Percentiles rank a stretch among this genome's conserved stretches.
These are phyloP conservation scores for Pseudopithomyces chartarum DNA, from an alignment of 2,329 filamentous ascomycete species.

Conservation along the genomic window DNA sequence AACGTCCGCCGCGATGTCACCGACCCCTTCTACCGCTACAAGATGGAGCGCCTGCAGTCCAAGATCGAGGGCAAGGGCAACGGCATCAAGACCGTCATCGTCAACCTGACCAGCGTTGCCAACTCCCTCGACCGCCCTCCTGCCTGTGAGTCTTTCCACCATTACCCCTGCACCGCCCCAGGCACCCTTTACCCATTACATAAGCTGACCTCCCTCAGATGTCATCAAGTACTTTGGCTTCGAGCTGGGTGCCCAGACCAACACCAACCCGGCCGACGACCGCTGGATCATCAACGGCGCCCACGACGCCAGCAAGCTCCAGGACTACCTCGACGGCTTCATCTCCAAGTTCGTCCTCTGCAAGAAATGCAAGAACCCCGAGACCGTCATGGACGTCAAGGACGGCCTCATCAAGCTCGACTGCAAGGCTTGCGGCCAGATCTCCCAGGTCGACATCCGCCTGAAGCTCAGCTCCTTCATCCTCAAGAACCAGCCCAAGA, in stretches of 20 bases:
- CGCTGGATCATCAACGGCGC: slow-evolving; percentile 99
- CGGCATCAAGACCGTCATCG: slow-evolving; percentile 98
- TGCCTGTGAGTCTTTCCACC: slow-evolving; percentile 57
- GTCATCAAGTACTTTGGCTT: slow-evolving; percentile 99
- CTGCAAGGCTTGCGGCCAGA: slow-evolving; percentile 98
- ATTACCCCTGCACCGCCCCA: not conserved
- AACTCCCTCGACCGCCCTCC: slow-evolving; percentile 90
- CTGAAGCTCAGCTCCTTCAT: slow-evolving; percentile 98
- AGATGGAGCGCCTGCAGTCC: slow-evolving; percentile 98
- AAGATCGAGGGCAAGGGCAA: slow-evolving; percentile 99
- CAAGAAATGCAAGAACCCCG: slow-evolving; percentile 99
- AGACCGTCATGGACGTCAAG: slow-evolving; percentile 95
- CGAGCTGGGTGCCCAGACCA: slow-evolving; percentile 97
- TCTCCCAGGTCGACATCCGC: slow-evolving; percentile 86
- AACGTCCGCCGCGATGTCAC: slow-evolving; percentile 96
- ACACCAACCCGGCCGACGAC: slow-evolving; percentile 94
- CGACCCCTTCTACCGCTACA: slow-evolving; percentile 99
- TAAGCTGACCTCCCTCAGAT: slow-evolving; percentile 50
- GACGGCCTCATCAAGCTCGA: slow-evolving; percentile 90
- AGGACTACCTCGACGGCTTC: slow-evolving; percentile 98
- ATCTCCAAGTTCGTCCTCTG: slow-evolving; percentile 98
- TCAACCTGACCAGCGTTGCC: slow-evolving; percentile 94
- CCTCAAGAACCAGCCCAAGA: slow-evolving; percentile 92
- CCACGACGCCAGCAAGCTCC: slow-evolving; percentile 91
- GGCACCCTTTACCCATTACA: not conserved